Conservation (phyloP, 441 rosid genomes). For the Manihot esculenta region DNA sequence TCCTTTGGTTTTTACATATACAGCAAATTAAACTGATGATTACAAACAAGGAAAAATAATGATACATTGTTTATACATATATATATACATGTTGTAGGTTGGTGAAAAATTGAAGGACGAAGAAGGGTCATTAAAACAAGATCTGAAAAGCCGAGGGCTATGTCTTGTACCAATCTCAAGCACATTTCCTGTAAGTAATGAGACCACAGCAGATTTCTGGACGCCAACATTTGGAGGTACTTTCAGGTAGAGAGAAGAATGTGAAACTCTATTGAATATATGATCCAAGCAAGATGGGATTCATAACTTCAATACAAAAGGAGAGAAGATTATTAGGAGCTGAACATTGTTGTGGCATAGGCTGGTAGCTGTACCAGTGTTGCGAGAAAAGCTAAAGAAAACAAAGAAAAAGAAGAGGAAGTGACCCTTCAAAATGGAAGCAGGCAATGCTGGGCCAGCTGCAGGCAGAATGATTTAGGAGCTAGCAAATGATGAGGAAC, state of each 20-base stretch:
- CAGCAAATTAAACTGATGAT: not conserved
- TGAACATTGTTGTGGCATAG: slow-evolving; percentile 20
- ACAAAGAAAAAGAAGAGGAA: slow-evolving; percentile 25
- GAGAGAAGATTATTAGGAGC: slow-evolving; percentile 24
- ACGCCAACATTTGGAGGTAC: slow-evolving; percentile 90
- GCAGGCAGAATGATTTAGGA: slow-evolving; percentile 55
- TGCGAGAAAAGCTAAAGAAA: slow-evolving; percentile 36
- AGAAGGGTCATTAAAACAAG: slow-evolving; percentile 46
- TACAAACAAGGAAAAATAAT: too few species aligned
- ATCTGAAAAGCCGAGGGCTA: slow-evolving; percentile 84
- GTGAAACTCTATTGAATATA: not conserved
- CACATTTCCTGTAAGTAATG: slow-evolving; percentile 89
- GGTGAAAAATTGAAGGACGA: slow-evolving; percentile 44
- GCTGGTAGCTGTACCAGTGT: slow-evolving; percentile 35
- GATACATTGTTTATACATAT: too few species aligned
- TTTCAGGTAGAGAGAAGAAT: slow-evolving; percentile 54
- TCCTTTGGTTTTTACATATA: not conserved
- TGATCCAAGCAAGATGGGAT: too few species aligned
- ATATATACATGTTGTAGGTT: slow-evolving; percentile 38
- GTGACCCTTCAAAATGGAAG: slow-evolving; percentile 44
- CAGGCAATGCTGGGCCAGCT: slow-evolving; percentile 60
- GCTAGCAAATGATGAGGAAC: slow-evolving; percentile 43
- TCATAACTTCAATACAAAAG: slow-evolving; percentile 31
- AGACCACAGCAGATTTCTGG: slow-evolving; percentile 91
- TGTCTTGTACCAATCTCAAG: slow-evolving; percentile 91